Conservation (phyloP, 192 early-diverging fungal species). For the Linnemannia schmuckeri region DNA sequence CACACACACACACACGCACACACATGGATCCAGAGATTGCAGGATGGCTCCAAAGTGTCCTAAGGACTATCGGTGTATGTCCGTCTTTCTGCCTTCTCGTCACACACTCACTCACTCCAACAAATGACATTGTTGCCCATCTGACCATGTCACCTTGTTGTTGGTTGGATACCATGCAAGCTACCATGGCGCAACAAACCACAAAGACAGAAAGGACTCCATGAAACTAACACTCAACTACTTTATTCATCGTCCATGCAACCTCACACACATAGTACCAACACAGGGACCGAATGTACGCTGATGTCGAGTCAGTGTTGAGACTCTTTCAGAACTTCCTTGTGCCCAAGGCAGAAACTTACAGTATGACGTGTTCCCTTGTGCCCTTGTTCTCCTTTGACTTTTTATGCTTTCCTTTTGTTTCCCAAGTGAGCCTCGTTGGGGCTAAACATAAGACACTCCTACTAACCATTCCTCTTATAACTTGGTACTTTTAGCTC, state of each 20-base stretch:
- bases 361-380: slow-evolving; percentile 66
- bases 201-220: neutral
- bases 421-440: neutral
- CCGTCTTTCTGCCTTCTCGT: neutral
- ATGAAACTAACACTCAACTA: too few relatives aligned
- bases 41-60: slow-evolving; percentile 45
- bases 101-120: neutral
- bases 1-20: neutral
- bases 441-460: neutral
- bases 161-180: neutral
- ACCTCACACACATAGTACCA: slow-evolving; percentile 63
- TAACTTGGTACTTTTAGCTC: slow-evolving; percentile 48
- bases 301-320: slow-evolving; percentile 75
- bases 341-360: slow-evolving; percentile 75
- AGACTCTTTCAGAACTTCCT: slow-evolving; percentile 68
- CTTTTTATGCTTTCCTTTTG: neutral
- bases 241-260: neutral
- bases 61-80: slow-evolving; percentile 49
- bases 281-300: slow-evolving; percentile 69
- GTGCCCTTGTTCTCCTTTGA: neutral
- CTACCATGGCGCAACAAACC: neutral
- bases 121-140: neutral
- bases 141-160: neutral
- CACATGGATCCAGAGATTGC: slow-evolving; percentile 55
- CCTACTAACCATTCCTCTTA: neutral